These are phyloP conservation scores for Aspergillus fischeri DNA, from an alignment of 2,329 filamentous ascomycete genomes.

Conservation along the genomic window DNA sequence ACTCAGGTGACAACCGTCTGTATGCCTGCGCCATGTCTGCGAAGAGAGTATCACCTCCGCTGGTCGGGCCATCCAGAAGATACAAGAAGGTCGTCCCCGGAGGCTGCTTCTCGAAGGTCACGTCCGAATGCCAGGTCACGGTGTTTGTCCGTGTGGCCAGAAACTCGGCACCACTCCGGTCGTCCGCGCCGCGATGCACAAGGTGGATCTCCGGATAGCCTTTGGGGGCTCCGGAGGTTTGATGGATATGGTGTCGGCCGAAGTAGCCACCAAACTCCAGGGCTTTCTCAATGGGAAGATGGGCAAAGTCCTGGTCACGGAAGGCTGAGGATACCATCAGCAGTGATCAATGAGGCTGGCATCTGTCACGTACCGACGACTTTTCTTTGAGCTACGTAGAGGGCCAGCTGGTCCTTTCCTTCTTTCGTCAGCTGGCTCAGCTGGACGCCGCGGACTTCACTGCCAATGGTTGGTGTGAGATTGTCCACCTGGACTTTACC, in stretches of 20 bases:
- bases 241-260: conserved; percentile 77
- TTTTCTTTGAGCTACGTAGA: conserved; percentile 50
- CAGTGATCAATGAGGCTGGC: not conserved
- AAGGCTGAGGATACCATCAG: conserved; percentile 48
- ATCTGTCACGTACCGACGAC: conserved; percentile 54
- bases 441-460: conserved; percentile 68
- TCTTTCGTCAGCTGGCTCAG: conserved; percentile 63
- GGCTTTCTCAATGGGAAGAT: conserved; percentile 66
- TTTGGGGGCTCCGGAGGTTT: conserved; percentile 69
- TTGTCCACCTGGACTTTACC: conserved; percentile 48
- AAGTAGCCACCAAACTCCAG: conserved; percentile 71
- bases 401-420: conserved; percentile 71
- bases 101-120: conserved; percentile 83
- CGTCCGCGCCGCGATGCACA: conserved; percentile 67
- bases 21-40: conserved; percentile 77
- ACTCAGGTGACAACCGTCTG: conserved; percentile 70
- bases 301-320: conserved; percentile 68
- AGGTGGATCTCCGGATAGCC: conserved; percentile 73
- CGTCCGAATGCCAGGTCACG: conserved; percentile 84
- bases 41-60: conserved; percentile 82
- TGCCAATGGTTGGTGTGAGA: conserved; percentile 69
- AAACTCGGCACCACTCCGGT: conserved; percentile 58
- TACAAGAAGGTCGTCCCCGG: conserved; percentile 89
- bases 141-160: conserved; percentile 70
- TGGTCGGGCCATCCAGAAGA: conserved; percentile 73